Percentiles rank a stretch among this genome's conserved stretches.
Evolutionary conservation across 2,329 filamentous ascomycete species (phyloP).

Genomic region (Xylariaceae sp.): DNA sequence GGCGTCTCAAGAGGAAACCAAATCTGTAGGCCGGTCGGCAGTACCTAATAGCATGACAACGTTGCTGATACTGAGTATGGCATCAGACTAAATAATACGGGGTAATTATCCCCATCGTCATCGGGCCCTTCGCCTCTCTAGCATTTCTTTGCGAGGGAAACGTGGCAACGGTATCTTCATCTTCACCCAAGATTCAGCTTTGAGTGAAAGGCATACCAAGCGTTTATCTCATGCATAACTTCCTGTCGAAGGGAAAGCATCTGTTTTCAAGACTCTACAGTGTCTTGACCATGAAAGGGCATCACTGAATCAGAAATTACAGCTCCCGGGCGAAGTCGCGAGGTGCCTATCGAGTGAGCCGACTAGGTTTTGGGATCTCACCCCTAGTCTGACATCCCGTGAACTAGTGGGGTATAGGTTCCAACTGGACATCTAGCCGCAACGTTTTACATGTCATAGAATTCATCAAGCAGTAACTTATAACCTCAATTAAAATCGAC

Average conservation of each 20-base stretch:
- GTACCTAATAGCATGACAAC: constrained; percentile 1
- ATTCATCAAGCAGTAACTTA: too few relatives aligned
- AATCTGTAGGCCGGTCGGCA: constrained; percentile 45
- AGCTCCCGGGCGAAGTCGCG: not conserved
- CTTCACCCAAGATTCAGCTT: not conserved
- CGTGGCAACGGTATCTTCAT: not conserved
- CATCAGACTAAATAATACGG: constrained; percentile 9
- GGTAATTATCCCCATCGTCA: not conserved
- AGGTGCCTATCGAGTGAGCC: not conserved
- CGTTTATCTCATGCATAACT: not conserved
- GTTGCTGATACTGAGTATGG: constrained; percentile 16
- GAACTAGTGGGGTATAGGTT: not conserved
- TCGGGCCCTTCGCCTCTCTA: too few relatives aligned
- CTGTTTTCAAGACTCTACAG: too few relatives aligned
- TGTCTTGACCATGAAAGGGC: not conserved
- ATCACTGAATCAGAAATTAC: not conserved
- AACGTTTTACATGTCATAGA: not conserved
- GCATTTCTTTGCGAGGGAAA: not conserved
- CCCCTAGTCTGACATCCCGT: not conserved
- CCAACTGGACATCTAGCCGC: not conserved
- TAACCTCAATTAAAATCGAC: too few relatives aligned
- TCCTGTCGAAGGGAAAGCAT: not conserved
- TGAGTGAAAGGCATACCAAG: not conserved
- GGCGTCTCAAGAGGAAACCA: constrained; percentile 53
- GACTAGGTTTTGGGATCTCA: not conserved